Evolutionary conservation across 2,329 filamentous ascomycete species (phyloP), one percentile per base, ranked within the genome.

Genomic region (Salinomyces thailandicus): DNA sequence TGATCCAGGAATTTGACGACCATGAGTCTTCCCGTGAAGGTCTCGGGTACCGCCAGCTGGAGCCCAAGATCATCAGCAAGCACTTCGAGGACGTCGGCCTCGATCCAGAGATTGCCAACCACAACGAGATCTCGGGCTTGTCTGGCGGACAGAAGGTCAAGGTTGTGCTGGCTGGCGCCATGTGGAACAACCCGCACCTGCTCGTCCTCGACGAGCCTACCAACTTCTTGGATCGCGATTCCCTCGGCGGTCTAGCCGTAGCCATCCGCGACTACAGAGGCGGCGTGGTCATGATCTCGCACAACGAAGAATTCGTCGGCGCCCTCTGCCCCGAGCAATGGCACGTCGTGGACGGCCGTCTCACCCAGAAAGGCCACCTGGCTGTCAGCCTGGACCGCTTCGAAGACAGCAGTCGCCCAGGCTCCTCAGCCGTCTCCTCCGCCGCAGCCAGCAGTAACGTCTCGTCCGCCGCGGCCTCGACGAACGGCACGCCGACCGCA

Each of bases 81-180:
- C 91, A 98, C 67, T 98, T 98, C 55, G 87, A 96, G 54, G 91
- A 98, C 54, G 74, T 96, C 22, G 91, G 91, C 41, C 75, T 98
- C 34, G 91, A 96, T 60, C 87, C 89, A 0, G 91, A 98, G 56
- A 96, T 98, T 56, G 91, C 91, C 55, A 94, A 95, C 67, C 91
- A 98, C 75, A 96, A 95, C 62, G 82, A 95, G 64, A 98, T 98
- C 53, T 85, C 84, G 45, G 91, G 87, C 54, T 73, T 98, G 9
- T 95, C 87, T 7, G 91, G 91, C 64, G 91, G 91, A 11, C 91
- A 98, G 61, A 96, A 96, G 66, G 91, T 98, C 67, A 98, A 98
- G 74, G 91, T 98, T 32, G 91, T 98, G 45, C 78, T 98, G 51
- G 91, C 85, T 3, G 85, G 85, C 54, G 85, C 55, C 24, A 57